Conservation (phyloP, 2,329 filamentous ascomycete genomes). For the Fusarium sp. region DNA sequence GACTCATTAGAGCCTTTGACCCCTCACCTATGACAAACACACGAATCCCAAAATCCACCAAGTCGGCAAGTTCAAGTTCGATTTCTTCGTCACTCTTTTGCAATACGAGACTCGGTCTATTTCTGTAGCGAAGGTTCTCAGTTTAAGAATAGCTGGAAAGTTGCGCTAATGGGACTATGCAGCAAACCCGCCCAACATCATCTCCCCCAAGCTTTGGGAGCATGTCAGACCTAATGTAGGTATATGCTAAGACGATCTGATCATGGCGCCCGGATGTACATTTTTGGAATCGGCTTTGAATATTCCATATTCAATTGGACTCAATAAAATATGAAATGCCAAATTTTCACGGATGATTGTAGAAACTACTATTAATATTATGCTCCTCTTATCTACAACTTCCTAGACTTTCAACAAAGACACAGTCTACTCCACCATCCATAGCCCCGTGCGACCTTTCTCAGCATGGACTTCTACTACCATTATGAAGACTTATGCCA, state of each 20-base stretch:
- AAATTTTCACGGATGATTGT: not conserved
- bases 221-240: not conserved
- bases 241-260: not conserved
- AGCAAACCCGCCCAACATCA: not conserved
- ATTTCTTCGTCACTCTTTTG: not conserved
- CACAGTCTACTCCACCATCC: not conserved
- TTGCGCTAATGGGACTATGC: not conserved
- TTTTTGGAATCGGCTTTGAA: not conserved
- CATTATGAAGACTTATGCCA: not conserved
- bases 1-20: not conserved
- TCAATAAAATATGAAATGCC: too few species aligned
- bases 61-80: not conserved
- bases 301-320: too few species aligned
- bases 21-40: not conserved
- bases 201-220: accelerated
- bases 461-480: not conserved
- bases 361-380: not conserved
- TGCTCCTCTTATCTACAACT: not conserved
- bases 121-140: not conserved
- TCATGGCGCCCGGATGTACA: not conserved
- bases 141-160: not conserved
- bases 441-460: not conserved
- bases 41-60: not conserved
- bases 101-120: not conserved
- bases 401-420: not conserved